Conservation (phyloP, 2,329 filamentous ascomycete genomes). For the Furcasterigmium furcatum region DNA sequence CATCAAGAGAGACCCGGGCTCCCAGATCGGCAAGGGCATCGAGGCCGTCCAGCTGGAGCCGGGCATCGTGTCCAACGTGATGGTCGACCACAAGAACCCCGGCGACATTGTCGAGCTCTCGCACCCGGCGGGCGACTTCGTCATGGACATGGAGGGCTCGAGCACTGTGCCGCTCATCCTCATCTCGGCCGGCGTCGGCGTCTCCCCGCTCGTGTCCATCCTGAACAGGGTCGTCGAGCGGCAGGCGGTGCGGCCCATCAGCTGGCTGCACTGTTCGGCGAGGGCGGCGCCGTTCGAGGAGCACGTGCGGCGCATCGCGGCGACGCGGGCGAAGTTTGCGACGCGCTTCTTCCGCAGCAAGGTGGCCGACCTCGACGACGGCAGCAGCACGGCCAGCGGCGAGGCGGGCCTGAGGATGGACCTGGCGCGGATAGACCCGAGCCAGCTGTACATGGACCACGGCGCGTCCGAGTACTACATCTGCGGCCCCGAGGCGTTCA, state of each 20-base stretch:
- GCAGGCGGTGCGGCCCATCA: slow-evolving; percentile 44
- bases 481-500: slow-evolving; percentile 53
- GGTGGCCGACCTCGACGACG: slow-evolving; percentile 39
- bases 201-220: slow-evolving; percentile 59
- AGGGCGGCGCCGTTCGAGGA: slow-evolving; percentile 47
- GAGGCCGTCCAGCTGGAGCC: slow-evolving; percentile 46
- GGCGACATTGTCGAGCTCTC: slow-evolving; percentile 64
- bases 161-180: slow-evolving; percentile 51
- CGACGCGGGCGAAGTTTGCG: slow-evolving; percentile 27
- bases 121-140: slow-evolving; percentile 64
- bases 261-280: slow-evolving; percentile 58
- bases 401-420: slow-evolving; percentile 39
- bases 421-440: slow-evolving; percentile 36
- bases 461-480: slow-evolving; percentile 49
- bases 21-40: slow-evolving; percentile 26
- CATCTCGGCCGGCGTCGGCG: slow-evolving; percentile 58
- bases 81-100: slow-evolving; percentile 58
- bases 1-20: slow-evolving; percentile 63
- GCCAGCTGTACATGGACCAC: slow-evolving; percentile 42
- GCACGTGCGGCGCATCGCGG: slow-evolving; percentile 43
- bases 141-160: slow-evolving; percentile 39
- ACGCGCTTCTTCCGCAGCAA: slow-evolving; percentile 48
- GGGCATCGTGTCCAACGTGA: slow-evolving; percentile 66
- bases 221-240: slow-evolving; percentile 48
- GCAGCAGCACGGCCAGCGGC: slow-evolving; percentile 39